Evolutionary conservation across 2,329 filamentous ascomycete species (phyloP).

Genomic region (Dactylellina sp.): DNA sequence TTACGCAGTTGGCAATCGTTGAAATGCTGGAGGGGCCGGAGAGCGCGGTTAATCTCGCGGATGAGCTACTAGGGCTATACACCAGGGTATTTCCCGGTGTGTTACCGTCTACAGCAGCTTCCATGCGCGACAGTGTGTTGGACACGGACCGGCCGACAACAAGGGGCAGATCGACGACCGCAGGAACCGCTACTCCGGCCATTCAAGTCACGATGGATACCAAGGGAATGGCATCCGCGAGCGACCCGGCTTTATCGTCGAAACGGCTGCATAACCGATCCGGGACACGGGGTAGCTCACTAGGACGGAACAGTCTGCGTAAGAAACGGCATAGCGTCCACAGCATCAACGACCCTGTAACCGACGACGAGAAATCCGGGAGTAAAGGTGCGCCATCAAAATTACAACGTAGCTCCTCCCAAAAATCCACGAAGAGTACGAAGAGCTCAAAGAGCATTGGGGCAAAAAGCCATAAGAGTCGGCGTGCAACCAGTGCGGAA

Average conservation of each 20-base stretch:
- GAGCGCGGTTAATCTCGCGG: slow-evolving; percentile 86
- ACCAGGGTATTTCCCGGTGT: slow-evolving; percentile 74
- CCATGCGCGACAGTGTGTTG: slow-evolving; percentile 50
- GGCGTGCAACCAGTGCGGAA: not conserved
- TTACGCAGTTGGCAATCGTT: slow-evolving; percentile 87
- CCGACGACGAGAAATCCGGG: slow-evolving; percentile 42
- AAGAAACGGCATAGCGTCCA: slow-evolving; percentile 45
- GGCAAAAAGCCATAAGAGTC: slow-evolving; percentile 37
- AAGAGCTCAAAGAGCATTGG: slow-evolving; percentile 44
- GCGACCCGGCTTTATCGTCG: slow-evolving; percentile 31
- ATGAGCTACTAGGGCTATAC: slow-evolving; percentile 85
- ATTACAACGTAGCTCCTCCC: slow-evolving; percentile 29
- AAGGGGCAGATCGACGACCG: slow-evolving; percentile 28
- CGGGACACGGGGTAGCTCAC: slow-evolving; percentile 41
- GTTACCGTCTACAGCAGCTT: slow-evolving; percentile 15
- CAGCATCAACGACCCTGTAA: slow-evolving; percentile 34
- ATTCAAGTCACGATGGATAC: slow-evolving; percentile 39
- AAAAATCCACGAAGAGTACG: slow-evolving; percentile 41
- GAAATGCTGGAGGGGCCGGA: slow-evolving; percentile 86
- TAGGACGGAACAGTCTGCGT: slow-evolving; percentile 38
- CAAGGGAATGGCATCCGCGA: slow-evolving; percentile 22
- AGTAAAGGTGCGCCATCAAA: slow-evolving; percentile 27
- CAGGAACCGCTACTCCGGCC: slow-evolving; percentile 21
- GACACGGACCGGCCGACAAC: slow-evolving; percentile 35
- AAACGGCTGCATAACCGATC: slow-evolving; percentile 25